Evolutionary conservation across 306 rosid genomes (phyloP), one percentile per base, ranked within the genome.

Genomic region (Vachellia pachyceras): DNA sequence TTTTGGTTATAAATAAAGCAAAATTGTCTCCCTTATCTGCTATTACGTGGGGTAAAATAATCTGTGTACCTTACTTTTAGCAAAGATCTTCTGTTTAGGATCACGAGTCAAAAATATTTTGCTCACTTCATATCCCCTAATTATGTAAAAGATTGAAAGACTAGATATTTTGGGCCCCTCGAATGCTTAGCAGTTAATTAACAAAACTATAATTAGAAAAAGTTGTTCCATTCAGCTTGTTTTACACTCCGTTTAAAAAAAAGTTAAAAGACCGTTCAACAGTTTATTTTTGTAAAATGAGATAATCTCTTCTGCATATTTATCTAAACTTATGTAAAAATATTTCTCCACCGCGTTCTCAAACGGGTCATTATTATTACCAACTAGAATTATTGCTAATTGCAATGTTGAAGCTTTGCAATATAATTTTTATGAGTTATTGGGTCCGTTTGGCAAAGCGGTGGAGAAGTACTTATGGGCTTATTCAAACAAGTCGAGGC

Each of bases 1-100:
- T 41, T 6, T 6, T 29, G 33, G 75, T 79, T 46, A 69, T 23
- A 66, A 57, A 63, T 66, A 75, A 70, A 68, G 49, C 36, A 61
- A 61, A 29, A 61, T 12, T 61, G 68, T 12, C 9, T n/a, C n/a
- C 18, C 11, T 10, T 33, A 25, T 25, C 37, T 61, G 65, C 35
- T 61, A 29, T 13, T 29, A 1, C n/a, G 41, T 13, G 0, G n/a
- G 67, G 67, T 23, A 60, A 60, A 60, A 23, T 22, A 2, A 58
- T 58, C 15, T 58, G 65, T 58, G 36, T 58, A 1, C 65, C 67
- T 61, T 25, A 25, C 36, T 60, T 60, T 61, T 5, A 29, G 67
- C 40, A 29, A 58, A 25, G 65, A 58, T 23, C 36, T 23, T 6
- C 65, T 10, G 17, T 22, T 22, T 58, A 11, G 65, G 65, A 10